Percentiles rank a stretch among this genome's conserved stretches.
These are phyloP conservation scores for Komagataella phaffii DNA, from an alignment of 805 yeast species.

Conservation along the genomic window DNA sequence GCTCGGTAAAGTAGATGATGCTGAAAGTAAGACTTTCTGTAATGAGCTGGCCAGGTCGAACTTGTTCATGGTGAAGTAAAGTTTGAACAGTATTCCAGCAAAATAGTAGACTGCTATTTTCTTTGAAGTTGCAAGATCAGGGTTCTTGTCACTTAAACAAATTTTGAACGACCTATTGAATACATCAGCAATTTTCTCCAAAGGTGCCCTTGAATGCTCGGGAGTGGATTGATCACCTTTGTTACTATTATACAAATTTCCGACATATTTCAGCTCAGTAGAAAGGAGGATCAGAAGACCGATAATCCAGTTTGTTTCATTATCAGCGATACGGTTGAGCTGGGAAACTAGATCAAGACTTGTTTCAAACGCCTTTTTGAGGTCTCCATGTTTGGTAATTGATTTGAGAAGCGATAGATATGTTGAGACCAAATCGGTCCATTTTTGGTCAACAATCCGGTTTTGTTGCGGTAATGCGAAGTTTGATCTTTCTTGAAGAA, in stretches of 20 bases:
- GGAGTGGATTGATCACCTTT: not conserved
- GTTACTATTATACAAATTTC: not conserved
- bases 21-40: slow-evolving; percentile 46
- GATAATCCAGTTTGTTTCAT: not conserved
- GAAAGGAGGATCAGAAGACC: not conserved
- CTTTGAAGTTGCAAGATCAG: slow-evolving; percentile 33
- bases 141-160: slow-evolving; percentile 67
- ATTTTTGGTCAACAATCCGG: not conserved
- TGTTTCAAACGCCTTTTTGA: not conserved
- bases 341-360: not conserved
- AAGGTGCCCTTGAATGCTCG: not conserved
- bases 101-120: slow-evolving; percentile 57
- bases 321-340: not conserved
- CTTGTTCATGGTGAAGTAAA: slow-evolving; percentile 55
- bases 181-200: slow-evolving; percentile 10
- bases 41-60: slow-evolving; percentile 63
- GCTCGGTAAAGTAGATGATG: slow-evolving; percentile 42
- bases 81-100: slow-evolving; percentile 52
- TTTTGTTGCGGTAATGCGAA: not conserved
- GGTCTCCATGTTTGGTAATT: not conserved
- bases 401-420: not conserved
- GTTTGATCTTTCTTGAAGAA: not conserved
- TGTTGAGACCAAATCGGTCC: not conserved
- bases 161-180: slow-evolving; percentile 64
- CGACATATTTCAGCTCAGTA: not conserved